Evolutionary conservation across 73 alveolate genomes (phyloP).

Genomic region (Paramecium biaurelia): DNA sequence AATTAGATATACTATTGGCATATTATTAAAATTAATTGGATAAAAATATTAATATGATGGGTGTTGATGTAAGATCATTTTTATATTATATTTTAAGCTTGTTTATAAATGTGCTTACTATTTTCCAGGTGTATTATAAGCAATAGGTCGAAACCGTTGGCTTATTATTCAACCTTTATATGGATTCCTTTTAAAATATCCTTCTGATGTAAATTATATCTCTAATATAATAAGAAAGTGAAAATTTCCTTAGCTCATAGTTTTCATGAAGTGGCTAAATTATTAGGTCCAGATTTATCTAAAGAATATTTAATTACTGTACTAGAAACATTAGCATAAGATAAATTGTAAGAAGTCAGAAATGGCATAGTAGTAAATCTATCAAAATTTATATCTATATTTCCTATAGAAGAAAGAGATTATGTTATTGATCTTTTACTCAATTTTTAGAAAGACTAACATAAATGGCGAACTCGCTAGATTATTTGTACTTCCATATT

Average conservation of each 20-base stretch:
- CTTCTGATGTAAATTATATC: not conserved
- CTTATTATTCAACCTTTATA: not conserved
- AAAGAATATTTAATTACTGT: slow-evolving; percentile 55
- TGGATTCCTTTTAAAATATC: slow-evolving; percentile 31
- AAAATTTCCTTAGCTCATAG: slow-evolving; percentile 69
- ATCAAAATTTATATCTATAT: slow-evolving; percentile 44
- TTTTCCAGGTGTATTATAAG: slow-evolving; percentile 54
- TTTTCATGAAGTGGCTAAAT: slow-evolving; percentile 73
- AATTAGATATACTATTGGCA: not conserved
- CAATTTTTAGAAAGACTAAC: slow-evolving; percentile 28
- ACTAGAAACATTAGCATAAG: slow-evolving; percentile 56
- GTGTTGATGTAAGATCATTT: not conserved
- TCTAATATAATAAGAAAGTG: slow-evolving; percentile 29
- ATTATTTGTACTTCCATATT: slow-evolving; percentile 40
- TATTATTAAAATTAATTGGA: not conserved
- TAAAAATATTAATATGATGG: not conserved
- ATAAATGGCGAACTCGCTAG: slow-evolving; percentile 58
- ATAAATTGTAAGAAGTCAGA: slow-evolving; percentile 53
- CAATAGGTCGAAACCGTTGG: slow-evolving; percentile 50
- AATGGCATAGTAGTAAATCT: slow-evolving; percentile 47
- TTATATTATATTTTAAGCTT: not conserved
- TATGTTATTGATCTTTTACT: slow-evolving; percentile 47
- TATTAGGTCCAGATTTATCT: slow-evolving; percentile 69
- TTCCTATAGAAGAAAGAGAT: slow-evolving; percentile 57
- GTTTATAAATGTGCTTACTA: slow-evolving; percentile 54